Evolutionary conservation across 768 basidiomycete genomes (phyloP).

Genomic region (Russula foetens): DNA sequence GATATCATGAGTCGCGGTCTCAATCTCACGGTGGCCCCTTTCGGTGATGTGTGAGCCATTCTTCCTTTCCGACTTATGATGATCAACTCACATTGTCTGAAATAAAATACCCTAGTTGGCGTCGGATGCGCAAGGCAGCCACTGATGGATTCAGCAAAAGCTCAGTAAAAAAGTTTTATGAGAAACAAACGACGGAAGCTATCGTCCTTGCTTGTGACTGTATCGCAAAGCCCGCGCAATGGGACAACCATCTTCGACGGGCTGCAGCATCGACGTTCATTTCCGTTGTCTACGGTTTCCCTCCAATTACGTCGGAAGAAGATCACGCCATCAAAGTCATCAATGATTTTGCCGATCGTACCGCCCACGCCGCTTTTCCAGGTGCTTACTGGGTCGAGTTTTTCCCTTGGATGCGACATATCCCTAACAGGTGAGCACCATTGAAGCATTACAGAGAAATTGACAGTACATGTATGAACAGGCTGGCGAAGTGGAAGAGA

Average conservation of each 20-base stretch:
- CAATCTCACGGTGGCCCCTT: neutral
- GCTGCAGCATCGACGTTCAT: neutral
- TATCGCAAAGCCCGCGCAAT: neutral
- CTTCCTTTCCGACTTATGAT: no score
- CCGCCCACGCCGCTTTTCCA: neutral
- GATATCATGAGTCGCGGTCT: neutral
- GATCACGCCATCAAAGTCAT: neutral
- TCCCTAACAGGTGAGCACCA: neutral
- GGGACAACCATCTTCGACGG: neutral
- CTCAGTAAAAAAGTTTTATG: neutral
- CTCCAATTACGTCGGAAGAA: neutral
- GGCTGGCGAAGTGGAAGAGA: neutral
- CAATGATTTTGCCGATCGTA: neutral
- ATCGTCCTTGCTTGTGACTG: neutral
- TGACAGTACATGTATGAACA: neutral
- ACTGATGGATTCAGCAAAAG: neutral
- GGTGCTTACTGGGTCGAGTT: neutral
- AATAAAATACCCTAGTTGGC: neutral
- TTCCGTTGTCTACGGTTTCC: neutral
- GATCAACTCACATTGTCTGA: neutral
- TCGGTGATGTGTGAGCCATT: neutral
- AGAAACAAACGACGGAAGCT: neutral
- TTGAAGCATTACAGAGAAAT: neutral
- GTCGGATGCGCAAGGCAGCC: neutral
- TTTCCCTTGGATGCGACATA: neutral